phyloP scores from a whole-genome alignment of 768 basidiomycete species.

The Lactarius psammicola region DNA sequence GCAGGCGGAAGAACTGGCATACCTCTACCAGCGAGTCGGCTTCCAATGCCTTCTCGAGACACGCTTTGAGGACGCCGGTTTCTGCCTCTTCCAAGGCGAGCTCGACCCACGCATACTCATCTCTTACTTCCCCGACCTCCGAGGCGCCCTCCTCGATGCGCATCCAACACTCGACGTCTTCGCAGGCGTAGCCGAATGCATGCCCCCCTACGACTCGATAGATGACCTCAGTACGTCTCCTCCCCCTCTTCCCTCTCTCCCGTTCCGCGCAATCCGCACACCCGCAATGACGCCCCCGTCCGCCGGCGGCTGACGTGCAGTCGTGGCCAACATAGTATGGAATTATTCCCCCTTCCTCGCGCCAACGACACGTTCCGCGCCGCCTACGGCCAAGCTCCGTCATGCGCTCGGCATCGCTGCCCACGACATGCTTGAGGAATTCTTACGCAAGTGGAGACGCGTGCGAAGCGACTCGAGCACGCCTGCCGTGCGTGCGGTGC shows the following conservation, averaged over 20 bases:
- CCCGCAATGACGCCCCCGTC: slow-evolving; percentile 38
- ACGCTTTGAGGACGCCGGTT: slow-evolving; percentile 79
- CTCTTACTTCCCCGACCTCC: slow-evolving; percentile 76
- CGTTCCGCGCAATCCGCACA: slow-evolving; percentile 28
- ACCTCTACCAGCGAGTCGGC: slow-evolving; percentile 79
- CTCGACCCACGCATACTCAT: slow-evolving; percentile 83
- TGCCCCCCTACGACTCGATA: slow-evolving; percentile 66
- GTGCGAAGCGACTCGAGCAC: slow-evolving; percentile 42
- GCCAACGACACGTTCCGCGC: slow-evolving; percentile 63
- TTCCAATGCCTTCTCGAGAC: slow-evolving; percentile 78
- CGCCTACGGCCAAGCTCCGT: slow-evolving; percentile 66
- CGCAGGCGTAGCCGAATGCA: slow-evolving; percentile 68
- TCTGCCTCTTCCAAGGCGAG: slow-evolving; percentile 72
- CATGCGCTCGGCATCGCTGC: slow-evolving; percentile 64
- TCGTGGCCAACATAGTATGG: slow-evolving; percentile 84
- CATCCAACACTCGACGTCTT: slow-evolving; percentile 66
- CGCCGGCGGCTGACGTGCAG: slow-evolving; percentile 71
- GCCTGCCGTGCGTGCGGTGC: slow-evolving; percentile 30
- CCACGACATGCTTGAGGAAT: slow-evolving; percentile 68
- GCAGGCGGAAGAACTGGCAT: slow-evolving; percentile 67
- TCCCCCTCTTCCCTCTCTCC: slow-evolving; percentile 18
- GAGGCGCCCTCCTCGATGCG: slow-evolving; percentile 56
- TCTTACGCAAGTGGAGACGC: slow-evolving; percentile 60
- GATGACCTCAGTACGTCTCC: slow-evolving; percentile 82
- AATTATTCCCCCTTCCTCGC: slow-evolving; percentile 88